Percentiles rank a stretch among this genome's conserved stretches.
phyloP scores from a whole-genome alignment of 139 green algal genomes.

The Chlamydomonas sphaeroides region DNA sequence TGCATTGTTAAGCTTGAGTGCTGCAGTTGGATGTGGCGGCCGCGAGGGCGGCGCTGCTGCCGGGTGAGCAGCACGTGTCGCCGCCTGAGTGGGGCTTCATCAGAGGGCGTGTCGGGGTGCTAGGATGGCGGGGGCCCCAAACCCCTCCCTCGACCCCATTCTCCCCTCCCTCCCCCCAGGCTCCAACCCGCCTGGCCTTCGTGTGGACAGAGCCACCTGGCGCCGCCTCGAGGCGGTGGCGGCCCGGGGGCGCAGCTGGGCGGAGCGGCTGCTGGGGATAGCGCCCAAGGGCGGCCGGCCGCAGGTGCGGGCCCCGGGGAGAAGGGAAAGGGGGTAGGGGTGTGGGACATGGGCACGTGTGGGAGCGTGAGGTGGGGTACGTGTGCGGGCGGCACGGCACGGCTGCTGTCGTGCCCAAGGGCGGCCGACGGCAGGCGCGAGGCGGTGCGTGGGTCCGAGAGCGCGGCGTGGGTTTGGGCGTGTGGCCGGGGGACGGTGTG shows the following conservation, averaged over 20 bases:
- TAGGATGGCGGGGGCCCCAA: too few species aligned
- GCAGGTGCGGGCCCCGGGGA: not conserved
- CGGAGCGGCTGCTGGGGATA: slow-evolving; percentile 47
- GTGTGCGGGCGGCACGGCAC: too few species aligned
- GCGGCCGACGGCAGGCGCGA: too few species aligned
- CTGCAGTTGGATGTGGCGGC: too few species aligned
- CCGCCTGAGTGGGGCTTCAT: too few species aligned
- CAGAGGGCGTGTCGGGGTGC: not conserved
- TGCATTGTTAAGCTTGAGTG: not conserved
- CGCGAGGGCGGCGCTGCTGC: not conserved
- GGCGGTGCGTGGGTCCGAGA: too few species aligned
- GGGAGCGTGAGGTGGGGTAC: not conserved
- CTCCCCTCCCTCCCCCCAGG: not conserved
- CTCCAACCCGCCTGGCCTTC: not conserved
- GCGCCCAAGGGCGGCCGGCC: not conserved
- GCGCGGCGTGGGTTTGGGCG: too few species aligned
- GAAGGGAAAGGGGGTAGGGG: not conserved
- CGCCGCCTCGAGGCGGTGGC: slow-evolving; percentile 16
- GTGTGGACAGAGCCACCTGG: slow-evolving; percentile 23
- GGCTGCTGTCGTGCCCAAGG: too few species aligned
- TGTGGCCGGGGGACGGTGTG: too few species aligned
- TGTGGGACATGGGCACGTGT: not conserved
- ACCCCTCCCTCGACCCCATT: not conserved
- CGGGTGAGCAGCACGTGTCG: not conserved
- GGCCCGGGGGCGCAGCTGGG: not conserved